Base-by-base conservation (phyloP, 805 yeast species). In the Candida hungchunana region DNA sequence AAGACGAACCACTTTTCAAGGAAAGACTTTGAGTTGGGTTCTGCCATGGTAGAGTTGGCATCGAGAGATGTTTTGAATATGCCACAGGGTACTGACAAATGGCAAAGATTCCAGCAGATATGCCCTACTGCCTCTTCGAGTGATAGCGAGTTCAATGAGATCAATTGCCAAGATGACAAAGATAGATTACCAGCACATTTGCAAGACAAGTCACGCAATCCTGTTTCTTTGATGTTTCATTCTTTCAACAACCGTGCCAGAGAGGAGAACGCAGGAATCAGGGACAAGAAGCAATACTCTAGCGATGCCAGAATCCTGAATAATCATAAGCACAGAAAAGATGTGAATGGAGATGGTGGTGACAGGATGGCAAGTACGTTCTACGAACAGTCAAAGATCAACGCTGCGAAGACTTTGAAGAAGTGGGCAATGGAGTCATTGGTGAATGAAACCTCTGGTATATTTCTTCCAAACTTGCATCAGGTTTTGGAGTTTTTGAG, bases 201-300 rank as follows among this genome's bases (percentile, higher is more conserved):
- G 12, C 42, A 45, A 19, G 50, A 43, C 21, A 46, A 49, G 20
- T 10, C 44, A 1, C 46, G 38, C 23, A 33, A 38, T 9, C 55
- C 55, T 10, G 30, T 38, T 2, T 42, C 51, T 15, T 39, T 52
- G 29, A 39, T 39, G 8, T 60, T 56, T 37, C 69, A 69, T 42
- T 79, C 95, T 0, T 90, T 89, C 63, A 90, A 89, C 57, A 78
- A 85, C 53, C 70, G 94, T 51, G 94, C 96, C 0, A 96, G 97
- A 19, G 82, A 73, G 37, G 95, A 86, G 19, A 90, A 90, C 53
- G 62, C 66, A 26, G 97, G 97, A 34, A 73, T 90, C 15, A 66
- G 95, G 38, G 96, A 88, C 40, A 77, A 75, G 53, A 90, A 90
- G 63, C 76, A 78, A 37, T 75, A 78, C 35, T 85, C 96, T 7